phyloP scores from a whole-genome alignment of 2,329 filamentous ascomycete species.

The Fusarium graminum region DNA sequence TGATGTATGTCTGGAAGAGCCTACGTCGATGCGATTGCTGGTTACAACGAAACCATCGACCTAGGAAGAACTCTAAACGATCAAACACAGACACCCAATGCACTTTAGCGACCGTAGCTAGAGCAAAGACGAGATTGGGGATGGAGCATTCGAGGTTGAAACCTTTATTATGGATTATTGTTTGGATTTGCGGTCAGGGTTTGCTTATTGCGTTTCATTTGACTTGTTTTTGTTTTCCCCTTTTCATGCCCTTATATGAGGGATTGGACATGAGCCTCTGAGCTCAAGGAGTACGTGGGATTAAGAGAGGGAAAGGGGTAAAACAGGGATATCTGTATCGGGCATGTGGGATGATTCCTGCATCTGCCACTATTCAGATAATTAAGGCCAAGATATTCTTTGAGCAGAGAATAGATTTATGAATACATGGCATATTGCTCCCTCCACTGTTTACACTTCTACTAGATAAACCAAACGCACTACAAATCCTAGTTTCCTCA shows the following conservation, averaged over 20 bases:
- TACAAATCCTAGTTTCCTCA: conserved; percentile 3
- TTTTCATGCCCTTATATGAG: conserved; percentile 15
- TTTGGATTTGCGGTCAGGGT: conserved; percentile 7
- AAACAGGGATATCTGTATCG: conserved; percentile 14
- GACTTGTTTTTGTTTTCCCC: conserved; percentile 1
- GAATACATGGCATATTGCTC: conserved; percentile 7
- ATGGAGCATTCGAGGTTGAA: conserved; percentile 1
- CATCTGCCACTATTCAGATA: conserved; percentile 12
- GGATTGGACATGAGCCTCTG: conserved; percentile 21
- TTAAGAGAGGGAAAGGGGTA: conserved; percentile 16
- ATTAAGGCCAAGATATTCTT: conserved; percentile 16
- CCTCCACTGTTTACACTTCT: conserved; percentile 1
- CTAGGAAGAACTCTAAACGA: conserved; percentile 15
- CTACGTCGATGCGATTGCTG: conserved; percentile 13
- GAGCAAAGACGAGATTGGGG: conserved; percentile 13
- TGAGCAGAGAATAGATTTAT: conserved; percentile 11
- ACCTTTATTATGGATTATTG: conserved; percentile 15
- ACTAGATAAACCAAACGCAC: neutral
- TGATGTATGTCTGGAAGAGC: conserved; percentile 14
- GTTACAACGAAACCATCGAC: conserved; percentile 25
- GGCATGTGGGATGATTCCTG: conserved; percentile 11
- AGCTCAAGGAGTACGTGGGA: conserved; percentile 30
- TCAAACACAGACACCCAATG: conserved; percentile 5
- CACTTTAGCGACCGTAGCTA: conserved; percentile 16
- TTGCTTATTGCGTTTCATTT: conserved; percentile 8